Evolutionary conservation across 148 eudicot genomes (phyloP).

Genomic region (Gaultheria prostrata): DNA sequence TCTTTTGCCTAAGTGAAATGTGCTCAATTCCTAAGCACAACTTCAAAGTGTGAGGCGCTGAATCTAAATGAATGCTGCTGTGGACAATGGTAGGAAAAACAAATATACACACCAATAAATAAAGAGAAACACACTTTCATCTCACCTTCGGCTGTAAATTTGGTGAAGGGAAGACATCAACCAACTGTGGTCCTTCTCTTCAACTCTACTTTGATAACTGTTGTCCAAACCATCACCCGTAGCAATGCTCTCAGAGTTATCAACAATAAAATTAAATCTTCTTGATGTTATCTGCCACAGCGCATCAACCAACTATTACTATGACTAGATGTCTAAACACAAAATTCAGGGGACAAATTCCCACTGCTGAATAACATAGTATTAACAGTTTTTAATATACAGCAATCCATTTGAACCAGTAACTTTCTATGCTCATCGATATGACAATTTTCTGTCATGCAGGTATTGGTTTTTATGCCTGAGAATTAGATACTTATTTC

Average conservation of each 20-base stretch:
- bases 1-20: conserved; percentile 3
- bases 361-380: not conserved
- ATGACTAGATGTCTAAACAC: not conserved
- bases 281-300: conserved; percentile 75
- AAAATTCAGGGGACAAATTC: not conserved
- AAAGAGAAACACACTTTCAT: conserved; percentile 13
- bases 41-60: not conserved
- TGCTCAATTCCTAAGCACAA: conserved; percentile 4
- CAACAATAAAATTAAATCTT: conserved; percentile 85
- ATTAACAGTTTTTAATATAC: not conserved
- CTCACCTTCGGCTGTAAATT: conserved; percentile 95
- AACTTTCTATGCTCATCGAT: not conserved
- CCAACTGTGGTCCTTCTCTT: conserved; percentile 87
- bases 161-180: conserved; percentile 88
- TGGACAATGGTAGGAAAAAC: not conserved
- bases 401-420: conserved; percentile 3
- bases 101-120: not conserved
- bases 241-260: conserved; percentile 44
- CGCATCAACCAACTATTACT: conserved; percentile 15
- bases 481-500: not conserved
- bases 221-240: conserved; percentile 43
- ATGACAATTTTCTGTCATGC: not conserved
- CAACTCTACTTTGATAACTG: conserved; percentile 39
- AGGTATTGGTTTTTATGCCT: conserved; percentile 3
- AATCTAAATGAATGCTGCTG: conserved; percentile 2